Evolutionary conservation across 2,329 filamentous ascomycete species (phyloP).

Genomic region (Arthrobotrys megalospora): DNA sequence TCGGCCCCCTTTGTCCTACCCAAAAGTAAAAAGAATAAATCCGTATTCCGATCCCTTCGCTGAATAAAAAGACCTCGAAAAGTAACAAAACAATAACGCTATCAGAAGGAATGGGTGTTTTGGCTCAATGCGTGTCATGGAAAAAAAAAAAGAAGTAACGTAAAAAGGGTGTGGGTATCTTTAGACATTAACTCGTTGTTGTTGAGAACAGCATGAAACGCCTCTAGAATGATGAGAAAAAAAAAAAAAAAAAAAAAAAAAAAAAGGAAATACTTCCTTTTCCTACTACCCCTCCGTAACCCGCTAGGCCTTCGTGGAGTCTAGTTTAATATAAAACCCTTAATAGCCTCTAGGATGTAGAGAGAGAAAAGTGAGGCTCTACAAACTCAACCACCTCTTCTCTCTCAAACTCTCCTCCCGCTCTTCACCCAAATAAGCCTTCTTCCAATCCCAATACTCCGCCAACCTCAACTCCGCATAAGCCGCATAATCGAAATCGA

Average conservation of each 20-base stretch:
- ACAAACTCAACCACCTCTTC: constrained; percentile 57
- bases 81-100: neutral
- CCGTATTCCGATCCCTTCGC: constrained; percentile 4
- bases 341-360: too few species aligned
- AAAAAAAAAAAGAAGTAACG: constrained; percentile 8
- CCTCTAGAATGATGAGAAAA: constrained; percentile 38
- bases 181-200: constrained; percentile 54
- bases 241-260: constrained; percentile 2
- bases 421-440: constrained; percentile 20
- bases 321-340: too few species aligned
- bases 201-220: constrained; percentile 59
- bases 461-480: constrained; percentile 89
- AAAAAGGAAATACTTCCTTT: constrained; percentile 12
- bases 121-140: neutral
- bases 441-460: constrained; percentile 93
- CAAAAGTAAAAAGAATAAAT: neutral
- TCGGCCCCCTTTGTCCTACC: neutral
- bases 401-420: constrained; percentile 48
- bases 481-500: constrained; percentile 94
- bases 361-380: constrained; percentile 8
- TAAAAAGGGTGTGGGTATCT: constrained; percentile 45
- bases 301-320: neutral
- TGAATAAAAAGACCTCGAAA: constrained; percentile 5
- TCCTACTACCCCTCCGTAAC: neutral
- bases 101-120: neutral